Evolutionary conservation across 345 rosid genomes (phyloP).

Genomic region (Balakata baccata): DNA sequence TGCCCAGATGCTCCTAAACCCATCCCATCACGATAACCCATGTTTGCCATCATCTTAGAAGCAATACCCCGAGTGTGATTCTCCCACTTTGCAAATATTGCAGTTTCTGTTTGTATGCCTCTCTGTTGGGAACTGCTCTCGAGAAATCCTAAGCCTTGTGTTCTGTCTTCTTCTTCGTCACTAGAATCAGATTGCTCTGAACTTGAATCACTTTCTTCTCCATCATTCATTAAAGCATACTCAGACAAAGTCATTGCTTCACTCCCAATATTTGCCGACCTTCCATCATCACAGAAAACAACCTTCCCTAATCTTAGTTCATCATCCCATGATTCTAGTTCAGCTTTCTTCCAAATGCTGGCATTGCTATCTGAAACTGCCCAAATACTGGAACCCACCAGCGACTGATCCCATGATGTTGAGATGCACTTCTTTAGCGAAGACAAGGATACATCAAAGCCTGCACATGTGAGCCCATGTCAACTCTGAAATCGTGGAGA

Average conservation of each 20-base stretch:
- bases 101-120: slow-evolving; percentile 75
- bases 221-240: slow-evolving; percentile 56
- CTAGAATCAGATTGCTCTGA: slow-evolving; percentile 54
- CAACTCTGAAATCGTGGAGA: slow-evolving; percentile 14
- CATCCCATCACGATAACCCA: slow-evolving; percentile 96
- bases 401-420: slow-evolving; percentile 61
- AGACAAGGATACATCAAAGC: slow-evolving; percentile 70
- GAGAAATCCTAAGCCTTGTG: slow-evolving; percentile 67
- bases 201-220: slow-evolving; percentile 55
- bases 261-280: slow-evolving; percentile 52
- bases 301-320: slow-evolving; percentile 54
- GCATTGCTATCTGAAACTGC: slow-evolving; percentile 55
- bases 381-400: slow-evolving; percentile 83
- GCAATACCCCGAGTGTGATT: slow-evolving; percentile 93
- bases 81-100: slow-evolving; percentile 90
- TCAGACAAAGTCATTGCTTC: slow-evolving; percentile 57
- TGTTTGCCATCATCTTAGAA: slow-evolving; percentile 93
- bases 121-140: slow-evolving; percentile 48
- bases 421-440: slow-evolving; percentile 63
- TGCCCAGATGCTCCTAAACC: slow-evolving; percentile 85
- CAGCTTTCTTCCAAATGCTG: slow-evolving; percentile 78
- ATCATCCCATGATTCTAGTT: slow-evolving; percentile 91
- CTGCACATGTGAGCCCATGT: slow-evolving; percentile 37
- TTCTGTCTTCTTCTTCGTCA: slow-evolving; percentile 55
- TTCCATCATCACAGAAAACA: slow-evolving; percentile 71